phyloP scores from a whole-genome alignment of 2,329 filamentous ascomycete genomes.

The Hymenoscyphus repandus region DNA sequence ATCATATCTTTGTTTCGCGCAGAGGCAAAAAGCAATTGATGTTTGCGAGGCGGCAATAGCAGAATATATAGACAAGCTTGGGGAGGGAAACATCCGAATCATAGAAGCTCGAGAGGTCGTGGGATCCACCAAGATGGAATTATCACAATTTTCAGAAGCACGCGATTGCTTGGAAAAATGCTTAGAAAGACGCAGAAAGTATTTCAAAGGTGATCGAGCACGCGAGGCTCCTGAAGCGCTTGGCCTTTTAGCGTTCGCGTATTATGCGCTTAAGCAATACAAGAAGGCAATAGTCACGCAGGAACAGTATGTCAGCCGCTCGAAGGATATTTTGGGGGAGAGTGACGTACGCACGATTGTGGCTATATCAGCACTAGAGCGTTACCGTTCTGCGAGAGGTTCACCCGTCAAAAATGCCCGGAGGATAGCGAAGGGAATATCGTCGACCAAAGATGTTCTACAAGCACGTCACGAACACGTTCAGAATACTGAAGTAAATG shows the following conservation, averaged over 20 bases:
- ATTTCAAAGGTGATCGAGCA: not conserved
- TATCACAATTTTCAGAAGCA: not conserved
- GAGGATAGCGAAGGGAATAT: no score
- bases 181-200: not conserved
- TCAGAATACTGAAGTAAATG: no score
- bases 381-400: no score
- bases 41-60: not conserved
- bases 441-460: no score
- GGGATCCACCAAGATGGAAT: not conserved
- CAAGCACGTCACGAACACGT: no score
- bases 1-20: not conserved
- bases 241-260: not conserved
- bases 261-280: not conserved
- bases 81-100: not conserved
- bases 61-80: not conserved
- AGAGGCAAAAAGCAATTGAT: conserved; percentile 2
- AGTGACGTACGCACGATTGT: no score
- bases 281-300: no score
- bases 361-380: no score
- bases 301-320: no score
- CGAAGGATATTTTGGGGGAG: not conserved
- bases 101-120: not conserved
- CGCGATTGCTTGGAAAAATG: not conserved
- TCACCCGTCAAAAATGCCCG: no score
- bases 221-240: not conserved